Evolutionary conservation across 2,329 filamentous ascomycete genomes (phyloP).

Genomic region (Trichophyton verrucosum): DNA sequence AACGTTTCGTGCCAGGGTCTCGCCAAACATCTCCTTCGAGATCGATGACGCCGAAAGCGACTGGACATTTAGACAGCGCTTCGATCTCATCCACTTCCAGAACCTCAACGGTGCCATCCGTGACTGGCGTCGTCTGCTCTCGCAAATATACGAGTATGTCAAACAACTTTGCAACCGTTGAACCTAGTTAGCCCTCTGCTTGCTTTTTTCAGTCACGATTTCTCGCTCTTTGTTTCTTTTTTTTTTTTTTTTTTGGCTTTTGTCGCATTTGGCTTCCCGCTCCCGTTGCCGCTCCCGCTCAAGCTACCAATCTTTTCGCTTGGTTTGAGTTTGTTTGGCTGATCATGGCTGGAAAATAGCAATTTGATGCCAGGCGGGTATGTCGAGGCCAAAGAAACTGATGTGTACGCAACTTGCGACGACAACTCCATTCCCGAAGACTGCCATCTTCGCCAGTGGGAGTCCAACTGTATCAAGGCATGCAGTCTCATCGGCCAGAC

Average conservation of each 20-base stretch:
- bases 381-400: conserved; percentile 32
- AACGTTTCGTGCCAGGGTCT: conserved; percentile 14
- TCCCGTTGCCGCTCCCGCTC: background rate
- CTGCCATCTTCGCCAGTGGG: conserved; percentile 29
- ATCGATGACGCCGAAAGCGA: conserved; percentile 21
- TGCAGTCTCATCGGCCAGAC: conserved; percentile 35
- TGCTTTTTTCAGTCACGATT: background rate
- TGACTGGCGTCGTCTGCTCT: conserved; percentile 20
- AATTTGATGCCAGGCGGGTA: conserved; percentile 47
- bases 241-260: too few relatives aligned
- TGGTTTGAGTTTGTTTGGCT: background rate
- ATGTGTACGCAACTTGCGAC: conserved; percentile 10
- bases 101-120: conserved; percentile 18
- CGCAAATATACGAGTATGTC: conserved; percentile 25
- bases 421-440: conserved; percentile 9
- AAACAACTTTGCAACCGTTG: background rate
- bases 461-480: conserved; percentile 32
- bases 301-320: background rate
- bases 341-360: conserved; percentile 11
- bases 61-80: conserved; percentile 17
- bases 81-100: conserved; percentile 22
- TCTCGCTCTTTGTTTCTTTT: background rate
- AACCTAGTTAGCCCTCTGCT: background rate
- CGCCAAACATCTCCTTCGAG: conserved; percentile 20
- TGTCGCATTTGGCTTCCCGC: background rate